A percentile compares a stretch with the other conserved stretches of the same genome.
phyloP scores from a whole-genome alignment of 768 basidiomycete species.

The Lentinula boryana region DNA sequence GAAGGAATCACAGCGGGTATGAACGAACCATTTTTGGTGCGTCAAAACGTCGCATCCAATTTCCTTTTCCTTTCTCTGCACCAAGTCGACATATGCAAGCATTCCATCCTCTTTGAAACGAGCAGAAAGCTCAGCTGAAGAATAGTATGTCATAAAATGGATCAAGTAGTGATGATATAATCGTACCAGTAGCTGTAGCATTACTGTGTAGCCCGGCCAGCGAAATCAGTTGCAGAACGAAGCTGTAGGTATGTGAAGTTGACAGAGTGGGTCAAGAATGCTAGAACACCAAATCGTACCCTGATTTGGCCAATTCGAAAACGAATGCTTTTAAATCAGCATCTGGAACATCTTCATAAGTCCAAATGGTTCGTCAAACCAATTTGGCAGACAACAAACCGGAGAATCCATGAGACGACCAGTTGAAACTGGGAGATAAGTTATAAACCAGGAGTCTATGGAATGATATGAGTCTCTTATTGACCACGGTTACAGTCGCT shows the following conservation, averaged over 20 bases:
- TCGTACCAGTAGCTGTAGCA: slow-evolving; percentile 68
- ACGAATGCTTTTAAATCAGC: slow-evolving; percentile 77
- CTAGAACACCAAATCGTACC: slow-evolving; percentile 33
- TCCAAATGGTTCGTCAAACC: not conserved
- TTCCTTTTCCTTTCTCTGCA: slow-evolving; percentile 85
- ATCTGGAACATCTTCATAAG: slow-evolving; percentile 33
- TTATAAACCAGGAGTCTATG: slow-evolving; percentile 86
- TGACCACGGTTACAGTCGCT: not conserved
- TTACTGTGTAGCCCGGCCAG: slow-evolving; percentile 86
- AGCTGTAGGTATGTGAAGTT: slow-evolving; percentile 36
- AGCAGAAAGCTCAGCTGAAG: slow-evolving; percentile 68
- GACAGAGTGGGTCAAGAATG: not conserved
- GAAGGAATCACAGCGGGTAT: not conserved
- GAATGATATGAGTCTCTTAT: not conserved
- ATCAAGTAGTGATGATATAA: not conserved
- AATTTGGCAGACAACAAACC: slow-evolving; percentile 28
- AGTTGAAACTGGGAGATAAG: slow-evolving; percentile 91
- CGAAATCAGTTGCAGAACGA: slow-evolving; percentile 85
- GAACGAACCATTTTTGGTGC: slow-evolving; percentile 81
- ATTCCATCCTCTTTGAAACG: slow-evolving; percentile 85
- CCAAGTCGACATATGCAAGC: slow-evolving; percentile 86
- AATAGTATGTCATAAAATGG: not conserved
- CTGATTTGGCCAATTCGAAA: slow-evolving; percentile 88
- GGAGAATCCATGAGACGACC: slow-evolving; percentile 77
- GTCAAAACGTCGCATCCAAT: slow-evolving; percentile 87